A percentile compares a stretch with the other conserved stretches of the same genome.
Evolutionary conservation across 805 yeast species (phyloP).

Genomic region (Lachancea mirantina): DNA sequence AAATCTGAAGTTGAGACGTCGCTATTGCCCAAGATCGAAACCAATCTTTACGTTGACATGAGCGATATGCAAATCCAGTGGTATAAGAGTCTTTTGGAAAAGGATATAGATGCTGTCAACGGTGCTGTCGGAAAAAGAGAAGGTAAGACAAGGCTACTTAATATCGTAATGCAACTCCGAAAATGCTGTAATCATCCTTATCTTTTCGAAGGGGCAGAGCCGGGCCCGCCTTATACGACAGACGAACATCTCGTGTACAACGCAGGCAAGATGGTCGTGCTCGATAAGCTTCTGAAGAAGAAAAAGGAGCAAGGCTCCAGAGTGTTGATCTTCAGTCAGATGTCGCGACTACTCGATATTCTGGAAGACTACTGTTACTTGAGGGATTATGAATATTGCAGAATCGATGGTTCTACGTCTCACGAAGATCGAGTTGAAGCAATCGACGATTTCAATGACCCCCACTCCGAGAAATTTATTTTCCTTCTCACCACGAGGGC

Average conservation of each 20-base stretch:
- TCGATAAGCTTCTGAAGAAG: slow-evolving; percentile 74
- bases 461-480: slow-evolving; percentile 73
- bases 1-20: slow-evolving; percentile 92
- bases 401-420: slow-evolving; percentile 89
- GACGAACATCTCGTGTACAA: slow-evolving; percentile 90
- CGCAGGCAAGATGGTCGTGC: slow-evolving; percentile 82
- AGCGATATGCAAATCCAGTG: slow-evolving; percentile 89
- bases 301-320: slow-evolving; percentile 74
- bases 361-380: slow-evolving; percentile 86
- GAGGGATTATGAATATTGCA: slow-evolving; percentile 76
- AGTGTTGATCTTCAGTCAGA: slow-evolving; percentile 86
- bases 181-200: slow-evolving; percentile 98
- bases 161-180: slow-evolving; percentile 93
- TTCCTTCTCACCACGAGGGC: slow-evolving; percentile 90
- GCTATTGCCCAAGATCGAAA: slow-evolving; percentile 81
- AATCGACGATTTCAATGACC: slow-evolving; percentile 84
- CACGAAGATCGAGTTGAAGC: slow-evolving; percentile 91
- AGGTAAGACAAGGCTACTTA: slow-evolving; percentile 81
- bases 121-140: slow-evolving; percentile 94
- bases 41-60: slow-evolving; percentile 89
- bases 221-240: slow-evolving; percentile 95
- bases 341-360: slow-evolving; percentile 85
- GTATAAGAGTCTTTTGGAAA: slow-evolving; percentile 83
- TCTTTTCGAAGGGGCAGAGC: slow-evolving; percentile 97
- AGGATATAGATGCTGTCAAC: slow-evolving; percentile 92